Evolutionary conservation across 441 rosid species (phyloP).

Genomic region (Populus hybrid): DNA sequence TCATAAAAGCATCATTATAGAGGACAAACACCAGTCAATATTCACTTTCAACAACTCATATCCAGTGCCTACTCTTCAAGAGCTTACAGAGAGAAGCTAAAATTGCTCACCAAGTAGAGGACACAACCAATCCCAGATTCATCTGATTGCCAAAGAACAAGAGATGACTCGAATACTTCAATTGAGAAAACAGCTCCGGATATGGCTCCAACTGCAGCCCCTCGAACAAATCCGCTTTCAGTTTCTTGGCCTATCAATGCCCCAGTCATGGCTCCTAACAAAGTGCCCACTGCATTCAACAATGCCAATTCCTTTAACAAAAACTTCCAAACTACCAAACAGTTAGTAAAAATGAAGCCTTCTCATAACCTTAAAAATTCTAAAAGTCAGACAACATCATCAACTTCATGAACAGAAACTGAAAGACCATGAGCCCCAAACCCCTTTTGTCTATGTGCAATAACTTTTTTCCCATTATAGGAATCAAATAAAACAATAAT

Average conservation of each 20-base stretch:
- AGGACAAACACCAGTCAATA: not conserved
- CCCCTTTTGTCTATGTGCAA: not conserved
- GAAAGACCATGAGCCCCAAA: not conserved
- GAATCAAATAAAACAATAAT: constrained; percentile 5
- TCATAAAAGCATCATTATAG: not conserved
- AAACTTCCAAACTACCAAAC: constrained; percentile 1
- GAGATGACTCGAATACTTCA: constrained; percentile 93
- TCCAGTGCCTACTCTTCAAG: not conserved
- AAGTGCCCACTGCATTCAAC: constrained; percentile 68
- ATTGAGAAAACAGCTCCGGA: constrained; percentile 98
- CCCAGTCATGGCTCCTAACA: constrained; percentile 94
- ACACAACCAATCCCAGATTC: constrained; percentile 83
- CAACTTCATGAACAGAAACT: not conserved
- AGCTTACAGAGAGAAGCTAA: not conserved
- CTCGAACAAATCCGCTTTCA: constrained; percentile 93
- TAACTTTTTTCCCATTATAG: not conserved
- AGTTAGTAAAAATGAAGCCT: not conserved
- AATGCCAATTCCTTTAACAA: constrained; percentile 11
- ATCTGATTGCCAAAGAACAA: constrained; percentile 85
- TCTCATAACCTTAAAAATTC: not conserved
- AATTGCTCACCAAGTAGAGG: constrained; percentile 76
- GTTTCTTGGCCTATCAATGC: constrained; percentile 99
- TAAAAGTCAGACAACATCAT: not conserved
- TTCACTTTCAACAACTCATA: not conserved
- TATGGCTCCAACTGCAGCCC: constrained; percentile 95